A percentile compares a stretch with the other conserved stretches of the same genome.
phyloP scores from a whole-genome alignment of 495 filamentous ascomycete species.

The Pseudomonodictys pantanalensis region DNA sequence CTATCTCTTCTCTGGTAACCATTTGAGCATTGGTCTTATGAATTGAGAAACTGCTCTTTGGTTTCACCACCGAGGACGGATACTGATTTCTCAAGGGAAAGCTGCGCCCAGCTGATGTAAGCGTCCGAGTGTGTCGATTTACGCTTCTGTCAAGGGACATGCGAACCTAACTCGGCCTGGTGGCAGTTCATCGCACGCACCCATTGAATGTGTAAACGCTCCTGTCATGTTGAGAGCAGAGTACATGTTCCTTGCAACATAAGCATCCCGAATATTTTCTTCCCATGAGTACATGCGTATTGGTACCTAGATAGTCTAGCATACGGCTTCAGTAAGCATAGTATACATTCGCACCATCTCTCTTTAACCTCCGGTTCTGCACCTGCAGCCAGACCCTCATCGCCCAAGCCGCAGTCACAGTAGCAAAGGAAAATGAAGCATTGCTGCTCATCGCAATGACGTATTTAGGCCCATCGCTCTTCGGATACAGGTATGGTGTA shows the following conservation, averaged over 20 bases:
- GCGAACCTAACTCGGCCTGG: too few species aligned
- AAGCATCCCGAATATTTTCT: too few species aligned
- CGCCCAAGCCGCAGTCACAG: slow-evolving; percentile 43
- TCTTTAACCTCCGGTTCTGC: slow-evolving; percentile 52
- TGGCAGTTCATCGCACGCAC: too few species aligned
- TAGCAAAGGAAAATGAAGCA: slow-evolving; percentile 48
- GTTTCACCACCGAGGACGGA: slow-evolving; percentile 4
- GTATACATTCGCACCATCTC: not conserved
- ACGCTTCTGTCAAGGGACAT: too few species aligned
- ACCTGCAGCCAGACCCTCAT: slow-evolving; percentile 47
- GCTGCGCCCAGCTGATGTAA: too few species aligned
- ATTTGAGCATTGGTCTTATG: slow-evolving; percentile 20
- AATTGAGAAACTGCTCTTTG: slow-evolving; percentile 18
- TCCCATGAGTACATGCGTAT: too few species aligned
- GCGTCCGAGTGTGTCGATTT: too few species aligned
- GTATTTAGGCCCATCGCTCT: slow-evolving; percentile 50
- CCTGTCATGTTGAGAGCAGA: too few species aligned
- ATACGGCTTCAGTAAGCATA: not conserved
- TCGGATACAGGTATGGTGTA: slow-evolving; percentile 52
- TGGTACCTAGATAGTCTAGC: too few species aligned
- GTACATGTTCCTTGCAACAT: too few species aligned
- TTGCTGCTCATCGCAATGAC: slow-evolving; percentile 47
- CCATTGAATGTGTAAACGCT: too few species aligned
- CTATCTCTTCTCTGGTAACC: slow-evolving; percentile 21
- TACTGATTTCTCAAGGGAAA: slow-evolving; percentile 11